Conservation (phyloP, 768 basidiomycete genomes). For the Steccherinum ochraceum region DNA sequence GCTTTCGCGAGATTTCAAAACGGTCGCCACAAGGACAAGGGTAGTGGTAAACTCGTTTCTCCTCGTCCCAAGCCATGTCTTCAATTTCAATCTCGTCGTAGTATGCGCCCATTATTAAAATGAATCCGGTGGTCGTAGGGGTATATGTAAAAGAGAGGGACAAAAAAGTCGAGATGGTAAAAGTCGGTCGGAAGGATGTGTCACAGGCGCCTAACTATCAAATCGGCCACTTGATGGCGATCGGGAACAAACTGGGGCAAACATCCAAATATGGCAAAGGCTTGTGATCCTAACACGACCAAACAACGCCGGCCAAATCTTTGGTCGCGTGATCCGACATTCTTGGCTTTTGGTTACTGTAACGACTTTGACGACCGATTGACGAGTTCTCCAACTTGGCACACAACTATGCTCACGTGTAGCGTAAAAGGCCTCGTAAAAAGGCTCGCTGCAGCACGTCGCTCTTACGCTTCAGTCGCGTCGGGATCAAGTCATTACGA, state of each 20-base stretch:
- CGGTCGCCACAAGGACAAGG: constrained; percentile 98
- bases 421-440: not conserved
- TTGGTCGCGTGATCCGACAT: too few species aligned
- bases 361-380: too few species aligned
- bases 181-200: not conserved
- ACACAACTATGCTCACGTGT: not conserved
- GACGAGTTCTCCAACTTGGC: too few species aligned
- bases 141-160: not conserved
- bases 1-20: constrained; percentile 86
- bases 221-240: too few species aligned
- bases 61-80: constrained; percentile 88
- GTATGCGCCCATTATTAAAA: constrained; percentile 62
- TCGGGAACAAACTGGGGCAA: not conserved
- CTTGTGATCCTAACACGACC: not conserved
- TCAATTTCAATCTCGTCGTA: constrained; percentile 98
- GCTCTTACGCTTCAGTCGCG: constrained; percentile 9
- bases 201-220: not conserved
- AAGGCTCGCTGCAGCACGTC: not conserved
- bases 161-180: not conserved
- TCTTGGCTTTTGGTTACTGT: not conserved
- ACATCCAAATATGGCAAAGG: not conserved
- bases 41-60: constrained; percentile 84
- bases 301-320: not conserved
- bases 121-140: not conserved
- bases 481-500: constrained; percentile 10